These are phyloP conservation scores for Termitomyces sp. DNA, from an alignment of 768 basidiomycete species.

Conservation along the genomic window DNA sequence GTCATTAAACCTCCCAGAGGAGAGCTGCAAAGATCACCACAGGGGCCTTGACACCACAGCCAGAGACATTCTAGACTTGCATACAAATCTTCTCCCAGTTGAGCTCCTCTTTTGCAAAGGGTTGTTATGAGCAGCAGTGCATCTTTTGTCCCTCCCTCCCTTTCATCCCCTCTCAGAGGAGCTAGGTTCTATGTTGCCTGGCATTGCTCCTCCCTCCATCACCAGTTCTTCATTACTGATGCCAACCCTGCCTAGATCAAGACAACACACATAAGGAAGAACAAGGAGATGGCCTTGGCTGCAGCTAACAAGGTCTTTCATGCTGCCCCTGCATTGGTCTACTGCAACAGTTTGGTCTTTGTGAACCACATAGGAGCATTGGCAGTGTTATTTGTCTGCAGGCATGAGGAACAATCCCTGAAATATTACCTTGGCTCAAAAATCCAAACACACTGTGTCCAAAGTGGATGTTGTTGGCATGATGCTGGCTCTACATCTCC, in stretches of 20 bases:
- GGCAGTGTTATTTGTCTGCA: neutral
- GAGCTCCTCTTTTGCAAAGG: neutral
- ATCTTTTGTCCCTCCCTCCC: neutral
- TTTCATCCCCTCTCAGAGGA: slow-evolving; percentile 5
- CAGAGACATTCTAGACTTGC: too few species aligned
- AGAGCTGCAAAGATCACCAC: too few species aligned
- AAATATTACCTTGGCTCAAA: neutral
- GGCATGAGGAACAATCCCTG: neutral
- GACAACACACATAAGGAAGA: too few species aligned
- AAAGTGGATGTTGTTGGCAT: neutral
- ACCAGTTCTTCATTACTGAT: neutral
- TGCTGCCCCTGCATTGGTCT: too few species aligned
- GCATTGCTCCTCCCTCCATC: slow-evolving; percentile 8
- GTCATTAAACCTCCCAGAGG: too few species aligned
- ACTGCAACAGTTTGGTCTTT: too few species aligned
- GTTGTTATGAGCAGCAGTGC: neutral
- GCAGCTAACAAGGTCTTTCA: too few species aligned
- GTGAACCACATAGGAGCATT: slow-evolving; percentile 2
- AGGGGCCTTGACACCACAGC: too few species aligned
- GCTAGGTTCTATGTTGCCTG: neutral
- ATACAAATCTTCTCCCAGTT: too few species aligned
- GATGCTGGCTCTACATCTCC: neutral
- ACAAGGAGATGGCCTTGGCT: too few species aligned
- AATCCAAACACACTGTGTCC: neutral
- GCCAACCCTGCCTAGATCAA: too few species aligned